phyloP scores from a whole-genome alignment of 441 rosid genomes.

The Pelargonium fulgidum region DNA sequence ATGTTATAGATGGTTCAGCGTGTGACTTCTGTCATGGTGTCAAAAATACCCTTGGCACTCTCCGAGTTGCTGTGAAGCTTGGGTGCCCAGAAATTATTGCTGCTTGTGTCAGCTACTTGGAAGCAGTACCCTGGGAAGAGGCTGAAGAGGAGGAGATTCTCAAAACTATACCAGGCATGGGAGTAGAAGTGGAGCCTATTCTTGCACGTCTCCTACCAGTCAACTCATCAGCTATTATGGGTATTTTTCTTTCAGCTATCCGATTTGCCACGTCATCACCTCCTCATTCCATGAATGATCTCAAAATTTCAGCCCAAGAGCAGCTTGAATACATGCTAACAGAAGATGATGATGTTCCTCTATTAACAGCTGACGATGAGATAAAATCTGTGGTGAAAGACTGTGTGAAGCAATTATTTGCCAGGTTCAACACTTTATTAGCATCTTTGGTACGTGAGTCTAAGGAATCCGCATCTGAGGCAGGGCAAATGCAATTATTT shows the following conservation, averaged over 20 bases:
- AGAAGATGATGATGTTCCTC: slow-evolving; percentile 83
- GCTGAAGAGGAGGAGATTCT: slow-evolving; percentile 87
- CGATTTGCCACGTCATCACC: slow-evolving; percentile 72
- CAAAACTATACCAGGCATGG: slow-evolving; percentile 55
- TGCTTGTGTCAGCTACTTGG: slow-evolving; percentile 75
- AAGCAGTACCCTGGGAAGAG: slow-evolving; percentile 98
- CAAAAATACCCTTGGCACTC: slow-evolving; percentile 70
- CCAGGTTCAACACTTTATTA: slow-evolving; percentile 44
- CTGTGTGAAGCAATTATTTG: slow-evolving; percentile 44
- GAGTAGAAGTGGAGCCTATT: slow-evolving; percentile 55
- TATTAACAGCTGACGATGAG: slow-evolving; percentile 48
- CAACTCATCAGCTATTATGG: slow-evolving; percentile 40
- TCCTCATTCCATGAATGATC: slow-evolving; percentile 37
- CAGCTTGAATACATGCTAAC: slow-evolving; percentile 89
- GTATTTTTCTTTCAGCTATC: slow-evolving; percentile 57
- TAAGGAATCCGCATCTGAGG: slow-evolving; percentile 27
- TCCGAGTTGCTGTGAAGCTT: slow-evolving; percentile 63
- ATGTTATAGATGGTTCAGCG: slow-evolving; percentile 35
- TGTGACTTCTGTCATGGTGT: slow-evolving; percentile 68
- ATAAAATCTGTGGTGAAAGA: slow-evolving; percentile 59
- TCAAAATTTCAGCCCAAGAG: slow-evolving; percentile 73
- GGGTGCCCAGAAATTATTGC: slow-evolving; percentile 50
- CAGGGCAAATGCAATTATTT: slow-evolving; percentile 32
- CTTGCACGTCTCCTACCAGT: slow-evolving; percentile 86
- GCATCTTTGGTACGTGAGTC: slow-evolving; percentile 37